These are phyloP conservation scores for Diaporthe aspalathi DNA, from an alignment of 2,329 filamentous ascomycete species.

Conservation along the genomic window DNA sequence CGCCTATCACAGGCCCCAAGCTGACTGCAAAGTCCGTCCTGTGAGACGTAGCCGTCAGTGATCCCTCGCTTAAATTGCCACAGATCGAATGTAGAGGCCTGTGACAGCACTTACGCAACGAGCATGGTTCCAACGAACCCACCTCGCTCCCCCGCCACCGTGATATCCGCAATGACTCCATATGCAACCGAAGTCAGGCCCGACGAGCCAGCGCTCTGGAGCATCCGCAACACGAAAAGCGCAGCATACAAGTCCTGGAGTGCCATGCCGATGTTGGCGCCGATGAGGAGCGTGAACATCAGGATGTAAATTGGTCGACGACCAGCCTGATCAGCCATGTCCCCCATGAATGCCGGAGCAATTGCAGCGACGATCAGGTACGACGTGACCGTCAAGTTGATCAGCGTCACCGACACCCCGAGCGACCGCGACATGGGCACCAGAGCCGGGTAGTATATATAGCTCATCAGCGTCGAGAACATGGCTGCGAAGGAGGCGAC, in stretches of 20 bases:
- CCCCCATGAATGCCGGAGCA: slow-evolving; percentile 32
- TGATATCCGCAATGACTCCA: not conserved
- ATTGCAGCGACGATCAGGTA: slow-evolving; percentile 58
- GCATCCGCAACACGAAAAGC: slow-evolving; percentile 12
- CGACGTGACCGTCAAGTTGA: slow-evolving; percentile 54
- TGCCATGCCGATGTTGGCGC: not conserved
- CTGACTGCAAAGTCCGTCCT: no score
- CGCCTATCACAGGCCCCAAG: no score
- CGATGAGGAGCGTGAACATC: not conserved
- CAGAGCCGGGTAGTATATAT: slow-evolving; percentile 46
- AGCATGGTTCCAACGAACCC: not conserved
- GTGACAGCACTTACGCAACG: no score
- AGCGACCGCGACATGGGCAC: slow-evolving; percentile 41
- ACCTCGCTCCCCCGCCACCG: not conserved
- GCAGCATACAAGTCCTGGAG: slow-evolving; percentile 5
- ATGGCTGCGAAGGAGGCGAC: slow-evolving; percentile 37
- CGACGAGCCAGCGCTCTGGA: slow-evolving; percentile 8
- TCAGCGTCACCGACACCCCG: slow-evolving; percentile 40
- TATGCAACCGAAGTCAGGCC: not conserved
- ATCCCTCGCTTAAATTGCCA: no score
- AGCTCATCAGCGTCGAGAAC: slow-evolving; percentile 45
- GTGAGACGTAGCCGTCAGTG: no score
- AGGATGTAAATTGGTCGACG: slow-evolving; percentile 27
- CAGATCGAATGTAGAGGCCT: no score
- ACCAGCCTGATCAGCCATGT: slow-evolving; percentile 38